A percentile compares a stretch with the other conserved stretches of the same genome.
Conservation (phyloP, 1,139 yeast genomes). For the Petasospora rhodanensis region DNA sequence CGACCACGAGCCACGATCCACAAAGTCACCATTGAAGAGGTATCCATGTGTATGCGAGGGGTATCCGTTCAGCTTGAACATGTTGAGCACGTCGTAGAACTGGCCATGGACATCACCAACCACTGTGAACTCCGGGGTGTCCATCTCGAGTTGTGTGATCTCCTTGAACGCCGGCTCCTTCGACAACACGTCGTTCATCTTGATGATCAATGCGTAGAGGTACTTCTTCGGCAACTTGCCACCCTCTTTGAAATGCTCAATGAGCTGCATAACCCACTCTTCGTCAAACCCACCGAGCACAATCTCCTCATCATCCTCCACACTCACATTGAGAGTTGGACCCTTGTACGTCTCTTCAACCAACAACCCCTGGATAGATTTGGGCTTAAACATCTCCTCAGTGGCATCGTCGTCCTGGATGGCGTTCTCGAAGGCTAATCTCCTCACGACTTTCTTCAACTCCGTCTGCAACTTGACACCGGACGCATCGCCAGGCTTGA, state of each 20-base stretch:
- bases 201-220: conserved; percentile 77
- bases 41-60: conserved; percentile 69
- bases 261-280: conserved; percentile 60
- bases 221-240: conserved; percentile 74
- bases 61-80: conserved; percentile 69
- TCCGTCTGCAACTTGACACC: conserved; percentile 63
- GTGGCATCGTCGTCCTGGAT: conserved; percentile 66
- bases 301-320: conserved; percentile 22
- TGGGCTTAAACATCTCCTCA: conserved; percentile 35
- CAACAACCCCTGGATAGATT: conserved; percentile 37
- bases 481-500: conserved; percentile 64
- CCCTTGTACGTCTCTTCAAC: conserved; percentile 66
- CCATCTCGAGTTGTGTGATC: conserved; percentile 37
- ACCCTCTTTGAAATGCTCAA: conserved; percentile 66
- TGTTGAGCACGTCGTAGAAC: conserved; percentile 79
- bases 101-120: conserved; percentile 99
- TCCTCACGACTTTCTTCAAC: conserved; percentile 63
- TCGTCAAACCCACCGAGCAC: conserved; percentile 31
- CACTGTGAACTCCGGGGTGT: conserved; percentile 52
- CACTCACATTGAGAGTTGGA: conserved; percentile 39
- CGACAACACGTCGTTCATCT: conserved; percentile 60
- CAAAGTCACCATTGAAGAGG: conserved; percentile 94
- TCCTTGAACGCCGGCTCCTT: conserved; percentile 77
- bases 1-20: conserved; percentile 98
- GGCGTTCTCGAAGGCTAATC: conserved; percentile 81